Percentiles rank a stretch among this genome's conserved stretches.
phyloP scores from a whole-genome alignment of 225 moss, liverwort and hornwort genomes.

The Pleurozium schreberi region DNA sequence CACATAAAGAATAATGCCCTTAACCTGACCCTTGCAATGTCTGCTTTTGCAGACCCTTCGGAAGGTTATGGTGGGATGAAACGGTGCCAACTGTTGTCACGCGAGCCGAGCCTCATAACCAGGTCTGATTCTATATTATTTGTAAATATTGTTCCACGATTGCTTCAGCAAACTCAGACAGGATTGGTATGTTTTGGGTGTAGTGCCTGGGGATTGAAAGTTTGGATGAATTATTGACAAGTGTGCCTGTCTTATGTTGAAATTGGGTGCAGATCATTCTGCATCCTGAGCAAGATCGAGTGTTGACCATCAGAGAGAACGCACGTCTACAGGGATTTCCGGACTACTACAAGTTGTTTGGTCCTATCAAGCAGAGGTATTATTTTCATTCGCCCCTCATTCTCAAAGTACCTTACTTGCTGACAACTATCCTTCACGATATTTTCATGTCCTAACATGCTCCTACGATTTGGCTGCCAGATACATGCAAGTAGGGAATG shows the following conservation, averaged over 20 bases:
- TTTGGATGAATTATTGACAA: not conserved
- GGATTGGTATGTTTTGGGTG: not conserved
- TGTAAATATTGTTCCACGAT: not conserved
- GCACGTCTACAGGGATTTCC: slow-evolving; percentile 95
- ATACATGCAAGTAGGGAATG: slow-evolving; percentile 97
- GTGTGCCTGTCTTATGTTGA: not conserved
- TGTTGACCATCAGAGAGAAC: slow-evolving; percentile 82
- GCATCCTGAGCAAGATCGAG: slow-evolving; percentile 85
- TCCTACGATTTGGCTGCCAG: slow-evolving; percentile 9
- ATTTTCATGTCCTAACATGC: not conserved
- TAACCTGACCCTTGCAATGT: not conserved
- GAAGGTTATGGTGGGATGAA: slow-evolving; percentile 98
- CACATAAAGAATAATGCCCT: not conserved
- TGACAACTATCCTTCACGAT: not conserved
- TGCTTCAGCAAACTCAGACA: not conserved
- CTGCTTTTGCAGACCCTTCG: slow-evolving; percentile 61
- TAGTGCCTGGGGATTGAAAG: not conserved
- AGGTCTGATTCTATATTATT: slow-evolving; percentile 12
- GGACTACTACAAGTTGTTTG: slow-evolving; percentile 83
- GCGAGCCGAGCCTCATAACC: slow-evolving; percentile 92
- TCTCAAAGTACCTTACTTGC: not conserved
- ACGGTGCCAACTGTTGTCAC: slow-evolving; percentile 92
- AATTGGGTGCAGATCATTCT: slow-evolving; percentile 59
- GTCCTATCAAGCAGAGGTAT: slow-evolving; percentile 78
- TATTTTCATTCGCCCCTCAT: not conserved